Conservation (phyloP, 352 stramenopile genomes). For the Blastocystis sp. region DNA sequence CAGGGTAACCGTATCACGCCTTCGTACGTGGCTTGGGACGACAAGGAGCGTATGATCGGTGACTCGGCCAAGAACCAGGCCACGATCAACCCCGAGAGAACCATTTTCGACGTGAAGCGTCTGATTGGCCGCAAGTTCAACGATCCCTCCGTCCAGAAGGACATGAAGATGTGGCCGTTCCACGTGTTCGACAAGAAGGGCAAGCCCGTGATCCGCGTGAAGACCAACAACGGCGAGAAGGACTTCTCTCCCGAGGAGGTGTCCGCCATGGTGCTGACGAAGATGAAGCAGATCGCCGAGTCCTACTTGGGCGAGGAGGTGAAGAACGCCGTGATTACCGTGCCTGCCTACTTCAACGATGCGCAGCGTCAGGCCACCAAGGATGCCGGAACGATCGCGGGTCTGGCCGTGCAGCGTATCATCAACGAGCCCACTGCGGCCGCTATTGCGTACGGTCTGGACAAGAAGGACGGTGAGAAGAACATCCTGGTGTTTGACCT, state of each 20-base stretch:
- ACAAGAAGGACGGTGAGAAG: slow-evolving; percentile 75
- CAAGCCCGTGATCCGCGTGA: slow-evolving; percentile 69
- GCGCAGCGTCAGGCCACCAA: slow-evolving; percentile 82
- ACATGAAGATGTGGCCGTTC: slow-evolving; percentile 44
- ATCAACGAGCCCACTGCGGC: slow-evolving; percentile 82
- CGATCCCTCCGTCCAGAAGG: slow-evolving; percentile 20
- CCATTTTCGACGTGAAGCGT: slow-evolving; percentile 93
- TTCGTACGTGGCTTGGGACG: slow-evolving; percentile 93
- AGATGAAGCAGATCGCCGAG: slow-evolving; percentile 80
- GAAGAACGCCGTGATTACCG: slow-evolving; percentile 49
- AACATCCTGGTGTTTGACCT: too few species aligned
- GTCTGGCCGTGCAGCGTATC: slow-evolving; percentile 86
- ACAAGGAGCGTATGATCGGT: slow-evolving; percentile 93
- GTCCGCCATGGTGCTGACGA: slow-evolving; percentile 79
- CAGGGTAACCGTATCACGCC: slow-evolving; percentile 97
- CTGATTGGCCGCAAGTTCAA: not conserved
- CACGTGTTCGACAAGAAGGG: slow-evolving; percentile 3
- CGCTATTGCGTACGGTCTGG: slow-evolving; percentile 77
- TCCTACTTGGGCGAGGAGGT: slow-evolving; percentile 76
- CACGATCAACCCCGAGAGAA: slow-evolving; percentile 98
- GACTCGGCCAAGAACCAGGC: slow-evolving; percentile 99
- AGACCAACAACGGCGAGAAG: slow-evolving; percentile 24
- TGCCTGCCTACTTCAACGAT: slow-evolving; percentile 86
- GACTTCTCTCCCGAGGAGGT: slow-evolving; percentile 81
- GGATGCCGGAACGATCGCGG: slow-evolving; percentile 81